Base-by-base conservation (phyloP, 1,284 basidiomycete genomes). In the Inonotus obliquus region DNA sequence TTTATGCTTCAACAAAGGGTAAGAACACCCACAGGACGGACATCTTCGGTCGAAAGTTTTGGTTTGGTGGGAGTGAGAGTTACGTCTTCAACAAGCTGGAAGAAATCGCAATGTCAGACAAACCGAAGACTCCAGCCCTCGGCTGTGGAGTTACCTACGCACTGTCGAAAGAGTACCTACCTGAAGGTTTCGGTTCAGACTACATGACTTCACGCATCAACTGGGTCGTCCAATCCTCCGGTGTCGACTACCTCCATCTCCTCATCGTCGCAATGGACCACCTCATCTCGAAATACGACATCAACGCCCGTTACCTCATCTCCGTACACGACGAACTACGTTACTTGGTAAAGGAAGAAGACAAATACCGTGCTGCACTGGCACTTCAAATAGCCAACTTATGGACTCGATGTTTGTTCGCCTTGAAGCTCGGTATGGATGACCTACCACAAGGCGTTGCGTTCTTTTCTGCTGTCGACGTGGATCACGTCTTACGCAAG, bases 31-130 rank as follows among this genome's bases (percentile, higher is more conserved):
- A 87, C 66, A 80, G 88, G 19, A 71, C 72, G 0, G 86, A 89
- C 65, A 76, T 88, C 10, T 92, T 92, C 69, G 82, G 80, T 10
- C 81, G 87, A 66, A 92, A 92, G 70, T 94, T 99, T 70, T 99
- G 97, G 96, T 95, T 90, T 71, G 96, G 96, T 13, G 97, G 97
- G 2, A 92, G 93, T 5, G 97, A 99, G 78, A 95, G 91, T 68
- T 98, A 87, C 70, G 85, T 99, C n/a, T 99, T 99, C 85, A 99
- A 99, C 81, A 98, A 96, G 73, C 84, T 99, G 48, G 97, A 99
- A 75, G 87, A 92, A 70, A 96, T 99, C 67, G 96, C 97, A 0
- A 77, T 92, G 25, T 94, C 90, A 10, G 89, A 94, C 64, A 79
- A 82, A 27, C 97, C 96, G 0, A 85, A 86, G 68, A 99, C 96